A percentile compares a stretch with the other conserved stretches of the same genome.
Conservation (phyloP, 768 basidiomycete species). For the Tylopilus plumbeoviolaceoides region DNA sequence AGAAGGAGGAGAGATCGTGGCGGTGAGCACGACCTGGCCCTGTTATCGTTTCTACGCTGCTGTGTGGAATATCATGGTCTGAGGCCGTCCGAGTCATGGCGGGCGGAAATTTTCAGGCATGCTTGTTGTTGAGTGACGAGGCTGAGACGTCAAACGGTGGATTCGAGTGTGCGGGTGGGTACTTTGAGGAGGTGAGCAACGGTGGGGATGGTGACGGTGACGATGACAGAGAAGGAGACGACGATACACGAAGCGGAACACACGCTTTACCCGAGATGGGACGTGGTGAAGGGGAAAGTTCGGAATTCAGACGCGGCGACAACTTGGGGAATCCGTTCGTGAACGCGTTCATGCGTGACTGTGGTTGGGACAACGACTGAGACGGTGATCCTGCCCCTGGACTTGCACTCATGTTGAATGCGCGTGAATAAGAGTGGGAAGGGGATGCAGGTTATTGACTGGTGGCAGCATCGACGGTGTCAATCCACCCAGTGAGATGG, state of each 20-base stretch:
- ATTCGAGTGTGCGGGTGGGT: slow-evolving; percentile 7
- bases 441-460: slow-evolving; percentile 42
- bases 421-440: background rate
- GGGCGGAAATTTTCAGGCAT: slow-evolving; percentile 26
- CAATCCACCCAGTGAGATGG: slow-evolving; percentile 52
- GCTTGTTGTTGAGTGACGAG: slow-evolving; percentile 22
- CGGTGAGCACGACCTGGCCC: too few species aligned
- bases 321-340: background rate
- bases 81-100: background rate
- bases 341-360: background rate
- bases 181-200: background rate
- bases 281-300: background rate
- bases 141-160: slow-evolving; percentile 24
- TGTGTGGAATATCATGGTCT: background rate
- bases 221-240: slow-evolving; percentile 1
- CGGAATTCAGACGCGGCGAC: background rate
- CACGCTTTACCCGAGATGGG: background rate
- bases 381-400: background rate
- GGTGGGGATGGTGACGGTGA: background rate
- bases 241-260: background rate
- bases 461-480: slow-evolving; percentile 45
- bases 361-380: too few species aligned
- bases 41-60: background rate
- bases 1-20: slow-evolving; percentile 11
- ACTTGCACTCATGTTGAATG: background rate